Conservation (phyloP, 2,329 filamentous ascomycete species). For the Podosphaera xanthii region DNA sequence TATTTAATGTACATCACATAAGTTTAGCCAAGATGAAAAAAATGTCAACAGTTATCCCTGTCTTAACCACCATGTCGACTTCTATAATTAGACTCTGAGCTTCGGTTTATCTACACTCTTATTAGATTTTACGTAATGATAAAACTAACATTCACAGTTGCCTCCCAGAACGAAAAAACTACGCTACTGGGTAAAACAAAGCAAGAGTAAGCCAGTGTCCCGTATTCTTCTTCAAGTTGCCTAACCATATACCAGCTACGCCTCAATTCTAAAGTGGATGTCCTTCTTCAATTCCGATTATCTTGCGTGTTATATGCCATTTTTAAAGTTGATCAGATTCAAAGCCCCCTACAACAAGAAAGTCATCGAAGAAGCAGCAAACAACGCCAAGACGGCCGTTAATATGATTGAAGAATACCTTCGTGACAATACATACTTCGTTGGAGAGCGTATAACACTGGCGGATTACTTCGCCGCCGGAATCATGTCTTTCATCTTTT, state of each 20-base stretch:
- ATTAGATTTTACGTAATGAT: conserved; percentile 4
- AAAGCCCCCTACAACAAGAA: conserved; percentile 91
- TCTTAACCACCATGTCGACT: conserved; percentile 88
- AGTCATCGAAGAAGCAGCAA: conserved; percentile 59
- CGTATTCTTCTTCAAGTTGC: background rate
- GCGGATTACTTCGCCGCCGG: conserved; percentile 73
- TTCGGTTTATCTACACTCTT: conserved; percentile 9
- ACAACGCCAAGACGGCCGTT: conserved; percentile 44
- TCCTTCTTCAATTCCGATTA: conserved; percentile 88
- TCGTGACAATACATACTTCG: conserved; percentile 81
- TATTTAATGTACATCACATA: conserved; percentile 4
- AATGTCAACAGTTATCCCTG: conserved; percentile 83
- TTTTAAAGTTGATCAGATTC: too few species aligned
- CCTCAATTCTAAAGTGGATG: conserved; percentile 95
- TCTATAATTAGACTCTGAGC: conserved; percentile 56
- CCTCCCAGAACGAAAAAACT: conserved; percentile 99
- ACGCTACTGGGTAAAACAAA: conserved; percentile 98
- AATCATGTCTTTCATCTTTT: conserved; percentile 69
- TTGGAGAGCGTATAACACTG: conserved; percentile 90
- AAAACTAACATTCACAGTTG: conserved; percentile 35
- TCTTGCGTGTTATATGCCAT: conserved; percentile 51
- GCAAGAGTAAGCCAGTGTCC: conserved; percentile 49
- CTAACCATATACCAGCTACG: conserved; percentile 34
- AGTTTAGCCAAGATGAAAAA: conserved; percentile 19
- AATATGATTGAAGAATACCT: conserved; percentile 69